Evolutionary conservation across 75 land plant genomes (phyloP).

Genomic region (Azolla pinnata): DNA sequence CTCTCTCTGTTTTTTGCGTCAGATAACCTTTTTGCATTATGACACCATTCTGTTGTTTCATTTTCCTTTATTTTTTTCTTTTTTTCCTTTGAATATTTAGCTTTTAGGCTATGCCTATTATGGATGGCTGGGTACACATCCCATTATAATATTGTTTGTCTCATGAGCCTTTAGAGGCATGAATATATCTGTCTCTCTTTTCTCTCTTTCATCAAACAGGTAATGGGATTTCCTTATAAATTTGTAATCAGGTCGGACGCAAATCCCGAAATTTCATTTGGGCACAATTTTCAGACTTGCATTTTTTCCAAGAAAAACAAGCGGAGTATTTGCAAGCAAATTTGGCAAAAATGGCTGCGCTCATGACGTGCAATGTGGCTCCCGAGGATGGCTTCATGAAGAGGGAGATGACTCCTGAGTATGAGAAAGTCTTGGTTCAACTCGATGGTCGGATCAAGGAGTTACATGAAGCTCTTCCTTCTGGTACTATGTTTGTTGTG

Average conservation of each 20-base stretch:
- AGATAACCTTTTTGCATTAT: too few species aligned
- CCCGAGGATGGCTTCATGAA: constrained; percentile 6
- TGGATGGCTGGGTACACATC: too few species aligned
- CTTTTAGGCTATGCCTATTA: too few species aligned
- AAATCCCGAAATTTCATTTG: constrained; percentile 60
- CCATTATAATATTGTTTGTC: too few species aligned
- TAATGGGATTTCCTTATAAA: too few species aligned
- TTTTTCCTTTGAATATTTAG: too few species aligned
- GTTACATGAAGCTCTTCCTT: constrained; percentile 41
- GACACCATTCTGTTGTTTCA: too few species aligned
- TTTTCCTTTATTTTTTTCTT: too few species aligned
- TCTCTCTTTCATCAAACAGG: too few species aligned
- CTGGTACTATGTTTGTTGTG: constrained; percentile 55
- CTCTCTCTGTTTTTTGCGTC: too few species aligned
- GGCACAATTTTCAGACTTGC: constrained; percentile 75
- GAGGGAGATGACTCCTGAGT: constrained; percentile 25
- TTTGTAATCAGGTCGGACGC: constrained; percentile 67
- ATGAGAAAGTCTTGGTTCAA: constrained; percentile 39
- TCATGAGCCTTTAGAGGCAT: too few species aligned
- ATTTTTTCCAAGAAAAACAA: constrained; percentile 43
- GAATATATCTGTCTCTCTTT: too few species aligned
- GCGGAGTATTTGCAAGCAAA: constrained; percentile 40
- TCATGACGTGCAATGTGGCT: constrained; percentile 45
- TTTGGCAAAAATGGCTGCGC: constrained; percentile 55
- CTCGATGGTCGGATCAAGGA: constrained; percentile 42